These are phyloP conservation scores for Plantago elongata DNA, from an alignment of 257 asterid species.

Conservation along the genomic window DNA sequence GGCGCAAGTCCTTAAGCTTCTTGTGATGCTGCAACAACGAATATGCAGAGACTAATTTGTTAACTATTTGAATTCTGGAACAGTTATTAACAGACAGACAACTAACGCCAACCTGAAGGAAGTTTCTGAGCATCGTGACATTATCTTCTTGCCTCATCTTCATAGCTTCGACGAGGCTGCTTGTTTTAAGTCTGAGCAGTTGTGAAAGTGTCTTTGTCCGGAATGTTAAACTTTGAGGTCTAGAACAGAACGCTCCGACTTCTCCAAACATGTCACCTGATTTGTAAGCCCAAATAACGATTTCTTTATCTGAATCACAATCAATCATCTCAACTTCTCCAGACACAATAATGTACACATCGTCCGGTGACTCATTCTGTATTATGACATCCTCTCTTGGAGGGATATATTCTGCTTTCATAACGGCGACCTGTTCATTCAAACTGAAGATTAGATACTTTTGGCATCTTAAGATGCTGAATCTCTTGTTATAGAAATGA, in stretches of 20 bases:
- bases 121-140: conserved; percentile 63
- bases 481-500: conserved; percentile 32
- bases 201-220: conserved; percentile 85
- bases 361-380: conserved; percentile 79
- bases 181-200: conserved; percentile 66
- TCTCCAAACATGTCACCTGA: conserved; percentile 82
- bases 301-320: conserved; percentile 54
- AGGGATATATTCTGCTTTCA: conserved; percentile 83
- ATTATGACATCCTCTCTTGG: conserved; percentile 89
- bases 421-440: conserved; percentile 62
- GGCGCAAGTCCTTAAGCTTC: conserved; percentile 53
- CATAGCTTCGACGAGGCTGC: conserved; percentile 53
- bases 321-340: conserved; percentile 89
- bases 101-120: conserved; percentile 56
- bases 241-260: conserved; percentile 71
- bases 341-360: conserved; percentile 76
- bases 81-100: too few relatives aligned
- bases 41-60: neutral
- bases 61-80: too few relatives aligned
- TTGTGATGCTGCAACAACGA: conserved; percentile 62
- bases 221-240: conserved; percentile 69
- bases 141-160: conserved; percentile 65
- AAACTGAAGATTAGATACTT: neutral
- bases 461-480: too few relatives aligned
- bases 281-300: conserved; percentile 40